phyloP scores from a whole-genome alignment of 106 monocot species.

The Agapanthus africanus region DNA sequence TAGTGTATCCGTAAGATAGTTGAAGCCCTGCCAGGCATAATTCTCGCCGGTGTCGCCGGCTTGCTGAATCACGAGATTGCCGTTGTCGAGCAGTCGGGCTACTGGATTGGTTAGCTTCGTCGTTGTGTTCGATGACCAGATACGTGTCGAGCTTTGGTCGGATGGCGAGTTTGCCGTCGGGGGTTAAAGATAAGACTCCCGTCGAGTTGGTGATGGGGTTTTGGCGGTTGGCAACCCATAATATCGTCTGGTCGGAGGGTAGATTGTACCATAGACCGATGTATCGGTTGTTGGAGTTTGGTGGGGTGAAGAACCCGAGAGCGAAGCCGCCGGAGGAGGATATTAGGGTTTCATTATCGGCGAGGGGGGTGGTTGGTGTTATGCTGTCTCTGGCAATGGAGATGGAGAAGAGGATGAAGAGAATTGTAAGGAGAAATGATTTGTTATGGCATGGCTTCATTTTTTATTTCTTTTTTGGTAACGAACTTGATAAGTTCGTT shows the following conservation, averaged over 20 bases:
- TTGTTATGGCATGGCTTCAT: too few relatives aligned
- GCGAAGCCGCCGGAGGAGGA: conserved; percentile 8
- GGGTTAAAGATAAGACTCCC: not conserved
- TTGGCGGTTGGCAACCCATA: conserved; percentile 18
- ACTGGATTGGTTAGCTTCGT: not conserved
- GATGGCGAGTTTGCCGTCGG: not conserved
- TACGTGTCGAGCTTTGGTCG: not conserved
- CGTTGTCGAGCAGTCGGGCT: not conserved
- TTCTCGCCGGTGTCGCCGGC: not conserved
- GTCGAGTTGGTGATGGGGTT: not conserved
- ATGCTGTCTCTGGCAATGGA: conserved; percentile 6
- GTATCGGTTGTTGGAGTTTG: not conserved
- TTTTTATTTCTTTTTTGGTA: too few relatives aligned
- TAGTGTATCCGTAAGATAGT: conserved; percentile 51
- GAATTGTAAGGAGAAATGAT: too few relatives aligned
- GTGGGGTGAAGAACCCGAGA: conserved; percentile 13
- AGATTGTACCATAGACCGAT: conserved; percentile 12
- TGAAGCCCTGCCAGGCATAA: conserved; percentile 52
- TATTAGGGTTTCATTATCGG: conserved; percentile 8
- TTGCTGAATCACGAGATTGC: not conserved
- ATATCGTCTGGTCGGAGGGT: conserved; percentile 3
- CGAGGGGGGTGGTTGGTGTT: not conserved
- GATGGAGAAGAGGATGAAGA: not conserved
- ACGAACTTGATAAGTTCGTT: too few relatives aligned
- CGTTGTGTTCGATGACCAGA: not conserved